These are phyloP conservation scores for Casuarina cunninghamiana DNA, from an alignment of 306 rosid species.

Conservation along the genomic window DNA sequence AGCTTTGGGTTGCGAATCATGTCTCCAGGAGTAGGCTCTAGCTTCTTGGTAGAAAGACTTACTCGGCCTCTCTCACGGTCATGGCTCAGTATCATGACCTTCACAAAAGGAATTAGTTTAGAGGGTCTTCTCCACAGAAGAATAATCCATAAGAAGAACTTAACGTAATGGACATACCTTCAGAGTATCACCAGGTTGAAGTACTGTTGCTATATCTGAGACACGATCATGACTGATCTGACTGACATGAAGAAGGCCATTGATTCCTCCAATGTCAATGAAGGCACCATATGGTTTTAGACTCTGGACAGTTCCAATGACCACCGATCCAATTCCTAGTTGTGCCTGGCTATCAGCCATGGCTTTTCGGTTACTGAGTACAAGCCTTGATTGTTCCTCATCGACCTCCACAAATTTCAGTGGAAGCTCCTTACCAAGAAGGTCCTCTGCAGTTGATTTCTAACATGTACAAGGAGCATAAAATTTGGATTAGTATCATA, in stretches of 20 bases:
- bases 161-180: conserved; percentile 53
- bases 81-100: conserved; percentile 98
- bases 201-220: conserved; percentile 81
- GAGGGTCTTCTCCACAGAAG: conserved; percentile 11
- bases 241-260: conserved; percentile 98
- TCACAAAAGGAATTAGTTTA: conserved; percentile 30
- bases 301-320: conserved; percentile 86
- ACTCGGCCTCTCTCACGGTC: conserved; percentile 93
- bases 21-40: conserved; percentile 98
- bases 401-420: conserved; percentile 98
- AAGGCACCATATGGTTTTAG: conserved; percentile 97
- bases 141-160: conserved; percentile 14
- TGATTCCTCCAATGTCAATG: conserved; percentile 94
- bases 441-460: conserved; percentile 86
- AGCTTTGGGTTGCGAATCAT: conserved; percentile 97
- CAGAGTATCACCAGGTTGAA: conserved; percentile 92
- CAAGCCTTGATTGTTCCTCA: conserved; percentile 83
- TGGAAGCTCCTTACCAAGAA: conserved; percentile 79
- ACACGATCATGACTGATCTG: conserved; percentile 97
- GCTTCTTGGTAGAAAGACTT: conserved; percentile 93
- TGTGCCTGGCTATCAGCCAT: conserved; percentile 94
- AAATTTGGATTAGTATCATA: conserved; percentile 1
- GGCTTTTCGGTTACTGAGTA: conserved; percentile 96
- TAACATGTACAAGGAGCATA: conserved; percentile 26
- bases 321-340: conserved; percentile 96